Percentiles rank a stretch among this genome's conserved stretches.
Evolutionary conservation across 495 filamentous ascomycete genomes (phyloP).

Genomic region (Trichoderma parareesei): DNA sequence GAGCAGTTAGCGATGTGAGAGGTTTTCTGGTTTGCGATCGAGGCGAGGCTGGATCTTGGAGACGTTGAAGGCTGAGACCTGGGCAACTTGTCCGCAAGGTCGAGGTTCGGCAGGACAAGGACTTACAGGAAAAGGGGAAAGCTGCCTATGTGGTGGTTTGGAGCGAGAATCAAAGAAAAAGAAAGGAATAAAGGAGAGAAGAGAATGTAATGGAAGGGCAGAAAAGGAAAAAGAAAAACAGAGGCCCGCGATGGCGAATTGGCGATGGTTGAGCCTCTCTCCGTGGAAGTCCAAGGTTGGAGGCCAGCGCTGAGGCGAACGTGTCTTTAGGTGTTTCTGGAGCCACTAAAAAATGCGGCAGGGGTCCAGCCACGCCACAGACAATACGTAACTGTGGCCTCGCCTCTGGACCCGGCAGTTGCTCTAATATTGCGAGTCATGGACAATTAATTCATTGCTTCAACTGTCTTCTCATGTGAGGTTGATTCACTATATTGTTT

Average conservation of each 20-base stretch:
- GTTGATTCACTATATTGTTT: too few relatives aligned
- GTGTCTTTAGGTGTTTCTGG: background rate
- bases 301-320: slow-evolving; percentile 4
- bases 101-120: background rate
- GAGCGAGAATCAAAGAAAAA: slow-evolving; percentile 5
- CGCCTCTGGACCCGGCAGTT: too few relatives aligned
- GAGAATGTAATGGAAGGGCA: slow-evolving; percentile 1
- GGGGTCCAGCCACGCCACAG: background rate
- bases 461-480: too few relatives aligned
- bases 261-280: background rate
- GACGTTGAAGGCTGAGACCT: background rate
- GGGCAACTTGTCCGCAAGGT: background rate
- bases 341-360: slow-evolving; percentile 3
- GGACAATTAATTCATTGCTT: too few relatives aligned
- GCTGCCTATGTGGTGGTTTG: background rate
- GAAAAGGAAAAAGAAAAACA: background rate
- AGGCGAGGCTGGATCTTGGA: background rate
- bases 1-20: background rate
- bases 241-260: background rate
- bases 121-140: slow-evolving; percentile 8
- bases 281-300: background rate
- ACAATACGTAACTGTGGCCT: background rate
- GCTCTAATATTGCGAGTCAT: too few relatives aligned
- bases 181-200: background rate
- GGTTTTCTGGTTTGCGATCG: background rate